Evolutionary conservation across 768 basidiomycete genomes (phyloP).

Genomic region (Suillus paluster): DNA sequence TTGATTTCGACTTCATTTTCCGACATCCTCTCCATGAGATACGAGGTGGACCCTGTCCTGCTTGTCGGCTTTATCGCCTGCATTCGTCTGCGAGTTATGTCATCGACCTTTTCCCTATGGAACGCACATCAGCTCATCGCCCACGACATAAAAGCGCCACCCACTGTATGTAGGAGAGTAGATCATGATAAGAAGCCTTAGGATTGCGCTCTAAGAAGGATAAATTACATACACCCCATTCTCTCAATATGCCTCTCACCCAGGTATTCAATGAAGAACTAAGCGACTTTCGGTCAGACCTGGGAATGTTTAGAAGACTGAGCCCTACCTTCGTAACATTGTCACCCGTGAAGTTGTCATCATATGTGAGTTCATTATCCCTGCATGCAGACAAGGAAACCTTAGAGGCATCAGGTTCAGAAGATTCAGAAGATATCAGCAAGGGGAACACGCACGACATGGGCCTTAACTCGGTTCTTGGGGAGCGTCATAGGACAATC

Average conservation of each 20-base stretch:
- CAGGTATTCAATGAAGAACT: background rate
- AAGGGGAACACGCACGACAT: conserved; percentile 23
- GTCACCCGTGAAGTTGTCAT: conserved; percentile 18
- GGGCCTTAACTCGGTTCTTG: conserved; percentile 11
- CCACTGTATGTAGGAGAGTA: background rate
- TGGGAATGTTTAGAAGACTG: background rate
- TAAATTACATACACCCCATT: background rate
- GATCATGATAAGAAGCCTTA: background rate
- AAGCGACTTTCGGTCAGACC: background rate
- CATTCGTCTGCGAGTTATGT: background rate
- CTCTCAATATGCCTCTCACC: background rate
- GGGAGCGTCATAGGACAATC: conserved; percentile 19
- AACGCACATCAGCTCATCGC: background rate
- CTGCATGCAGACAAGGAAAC: conserved; percentile 33
- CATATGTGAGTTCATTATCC: conserved; percentile 27
- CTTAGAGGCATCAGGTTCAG: conserved; percentile 15
- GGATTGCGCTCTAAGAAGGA: background rate
- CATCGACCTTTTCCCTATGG: background rate
- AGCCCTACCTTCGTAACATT: conserved; percentile 25
- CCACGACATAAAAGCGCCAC: background rate
- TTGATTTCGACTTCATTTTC: background rate
- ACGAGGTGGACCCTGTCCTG: background rate
- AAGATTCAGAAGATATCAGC: no score
- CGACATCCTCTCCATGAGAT: background rate
- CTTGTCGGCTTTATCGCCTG: background rate